Evolutionary conservation across 306 rosid species (phyloP), one percentile per base, ranked within the genome.

Genomic region (Lagenaria siceraria): DNA sequence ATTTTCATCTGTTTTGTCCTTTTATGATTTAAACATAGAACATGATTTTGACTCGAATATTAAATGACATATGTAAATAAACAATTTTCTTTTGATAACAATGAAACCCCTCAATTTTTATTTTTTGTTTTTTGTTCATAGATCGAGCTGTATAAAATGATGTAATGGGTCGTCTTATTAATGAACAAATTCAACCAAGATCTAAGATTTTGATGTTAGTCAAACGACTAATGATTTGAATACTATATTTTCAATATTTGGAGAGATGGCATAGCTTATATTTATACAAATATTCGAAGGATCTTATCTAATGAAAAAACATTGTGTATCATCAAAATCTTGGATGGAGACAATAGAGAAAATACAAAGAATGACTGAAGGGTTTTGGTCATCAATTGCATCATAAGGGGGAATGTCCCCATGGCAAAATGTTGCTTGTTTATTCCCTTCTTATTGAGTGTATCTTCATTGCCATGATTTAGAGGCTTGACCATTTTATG

Each of bases 351-450:
- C 77, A 51, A 49, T 25, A 48, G 76, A 72, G 46, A 51, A 72
- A 51, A 72, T 51, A 71, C 8, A 15, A 9, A 72, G 61, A 49
- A 72, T 72, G 42, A 72, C 48, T 71, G 38, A 49, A 33, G n/a
- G n/a, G 15, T 49, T 72, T 72, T 72, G 77, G 55, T 72, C 77
- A 15, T 51, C 6, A 10, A 27, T 72, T 72, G 77, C 77, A 72
- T 72, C 61, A 72, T 72, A 53, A 48, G 19, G 24, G 15, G 18
- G n/a, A 24, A 71, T 15, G 61, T 72, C 18, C 17, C 74, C 56
- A 48, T 46, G 59, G 24, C 10, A 10, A 71, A 14, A 46, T 35
- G 51, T 51, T 51, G 10, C 10, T 49, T 18, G 17, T 72, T 51
- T 49, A 72, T 72, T 72, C 61, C 33, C 33, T 29, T 4, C 59